Evolutionary conservation across 192 early-diverging fungal species (phyloP).

Genomic region (Polychytrium aggregatum): DNA sequence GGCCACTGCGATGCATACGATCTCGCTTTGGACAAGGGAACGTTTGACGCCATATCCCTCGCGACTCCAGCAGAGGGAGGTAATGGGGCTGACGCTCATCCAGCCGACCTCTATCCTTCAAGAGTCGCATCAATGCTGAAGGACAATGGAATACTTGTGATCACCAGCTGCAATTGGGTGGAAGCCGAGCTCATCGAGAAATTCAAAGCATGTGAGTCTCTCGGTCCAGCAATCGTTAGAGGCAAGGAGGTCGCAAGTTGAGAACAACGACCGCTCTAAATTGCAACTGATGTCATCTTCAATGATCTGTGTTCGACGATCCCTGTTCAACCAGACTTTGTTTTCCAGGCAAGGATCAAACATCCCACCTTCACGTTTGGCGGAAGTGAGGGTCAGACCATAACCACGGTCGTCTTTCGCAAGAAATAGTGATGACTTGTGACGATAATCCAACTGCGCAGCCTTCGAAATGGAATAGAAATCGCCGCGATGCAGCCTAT

Average conservation of each 20-base stretch:
- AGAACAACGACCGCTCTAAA: too few relatives aligned
- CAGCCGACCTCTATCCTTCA: constrained; percentile 35
- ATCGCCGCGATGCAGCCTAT: too few relatives aligned
- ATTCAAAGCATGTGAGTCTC: constrained; percentile 41
- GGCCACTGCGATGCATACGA: constrained; percentile 4
- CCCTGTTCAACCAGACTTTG: too few relatives aligned
- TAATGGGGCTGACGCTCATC: too few relatives aligned
- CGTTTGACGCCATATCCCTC: constrained; percentile 84
- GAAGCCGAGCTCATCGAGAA: constrained; percentile 65
- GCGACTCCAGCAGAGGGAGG: constrained; percentile 25
- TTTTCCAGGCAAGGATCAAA: constrained; percentile 57
- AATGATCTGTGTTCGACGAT: too few relatives aligned
- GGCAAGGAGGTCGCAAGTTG: too few relatives aligned
- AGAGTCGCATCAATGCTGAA: constrained; percentile 52
- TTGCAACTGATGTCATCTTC: too few relatives aligned
- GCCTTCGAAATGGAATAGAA: too few relatives aligned
- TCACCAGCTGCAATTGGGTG: constrained; percentile 93
- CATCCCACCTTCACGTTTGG: constrained; percentile 84
- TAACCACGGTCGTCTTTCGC: constrained; percentile 70
- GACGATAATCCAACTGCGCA: too few relatives aligned
- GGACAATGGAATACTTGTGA: constrained; percentile 60
- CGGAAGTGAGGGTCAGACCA: constrained; percentile 76
- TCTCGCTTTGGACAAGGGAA: constrained; percentile 82
- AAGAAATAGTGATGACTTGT: too few relatives aligned
- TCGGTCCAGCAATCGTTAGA: too few relatives aligned